Conservation (phyloP, 805 yeast species). For the Dipodascopsis uninucleata region DNA sequence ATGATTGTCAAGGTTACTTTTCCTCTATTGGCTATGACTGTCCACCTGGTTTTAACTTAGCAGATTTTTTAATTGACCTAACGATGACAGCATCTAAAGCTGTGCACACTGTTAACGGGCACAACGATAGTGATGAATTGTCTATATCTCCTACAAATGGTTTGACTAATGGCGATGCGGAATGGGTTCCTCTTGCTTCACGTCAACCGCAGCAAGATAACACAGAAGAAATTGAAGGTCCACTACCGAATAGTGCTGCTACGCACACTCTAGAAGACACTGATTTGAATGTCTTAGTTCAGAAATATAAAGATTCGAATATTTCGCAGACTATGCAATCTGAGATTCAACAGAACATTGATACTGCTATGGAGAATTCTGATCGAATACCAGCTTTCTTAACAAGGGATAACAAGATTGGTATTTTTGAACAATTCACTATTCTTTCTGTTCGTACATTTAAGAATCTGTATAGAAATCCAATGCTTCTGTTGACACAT, state of each 20-base stretch:
- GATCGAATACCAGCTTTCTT: conserved; percentile 17
- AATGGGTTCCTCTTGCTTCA: conserved; percentile 14
- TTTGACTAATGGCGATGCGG: conserved; percentile 9
- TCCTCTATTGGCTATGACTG: conserved; percentile 70
- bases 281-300: conserved; percentile 33
- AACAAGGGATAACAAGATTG: conserved; percentile 46
- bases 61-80: conserved; percentile 78
- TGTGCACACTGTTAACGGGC: conserved; percentile 5
- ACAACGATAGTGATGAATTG: background rate
- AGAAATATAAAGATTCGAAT: conserved; percentile 32
- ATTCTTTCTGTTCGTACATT: conserved; percentile 83
- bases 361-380: conserved; percentile 7
- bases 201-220: background rate
- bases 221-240: conserved; percentile 1
- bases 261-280: conserved; percentile 7
- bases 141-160: conserved; percentile 1
- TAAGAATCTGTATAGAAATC: conserved; percentile 89
- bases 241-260: background rate
- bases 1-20: conserved; percentile 71
- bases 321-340: conserved; percentile 28
- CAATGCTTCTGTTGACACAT: conserved; percentile 79
- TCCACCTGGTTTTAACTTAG: conserved; percentile 88
- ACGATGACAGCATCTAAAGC: conserved; percentile 55
- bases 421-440: conserved; percentile 59
- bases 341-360: conserved; percentile 30